Conservation (phyloP, 2,329 filamentous ascomycete genomes). For the Colletotrichum godetiae region DNA sequence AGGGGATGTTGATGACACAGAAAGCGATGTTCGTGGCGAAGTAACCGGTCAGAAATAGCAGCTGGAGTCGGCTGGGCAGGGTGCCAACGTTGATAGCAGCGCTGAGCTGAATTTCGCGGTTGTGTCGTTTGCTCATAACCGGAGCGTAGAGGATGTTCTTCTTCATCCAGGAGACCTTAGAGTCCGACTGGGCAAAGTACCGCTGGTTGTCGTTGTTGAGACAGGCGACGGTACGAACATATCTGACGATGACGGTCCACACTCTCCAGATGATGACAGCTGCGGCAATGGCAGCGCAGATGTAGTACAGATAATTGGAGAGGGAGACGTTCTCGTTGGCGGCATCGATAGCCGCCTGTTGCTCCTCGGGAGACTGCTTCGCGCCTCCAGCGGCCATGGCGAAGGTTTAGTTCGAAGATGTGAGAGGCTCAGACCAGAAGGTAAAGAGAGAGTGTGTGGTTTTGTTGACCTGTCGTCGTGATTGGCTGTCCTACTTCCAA, state of each 20-base stretch:
- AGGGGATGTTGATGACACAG: conserved; percentile 76
- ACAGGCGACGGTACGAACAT: conserved; percentile 79
- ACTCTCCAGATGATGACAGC: conserved; percentile 76
- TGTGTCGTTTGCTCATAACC: conserved; percentile 73
- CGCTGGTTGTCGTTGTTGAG: conserved; percentile 83
- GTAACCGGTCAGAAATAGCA: conserved; percentile 68
- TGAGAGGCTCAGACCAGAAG: neutral
- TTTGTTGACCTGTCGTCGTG: neutral
- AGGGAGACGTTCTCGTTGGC: conserved; percentile 64
- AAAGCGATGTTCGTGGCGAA: conserved; percentile 79
- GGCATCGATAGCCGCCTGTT: conserved; percentile 36
- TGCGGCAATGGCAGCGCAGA: conserved; percentile 72
- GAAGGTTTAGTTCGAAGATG: neutral
- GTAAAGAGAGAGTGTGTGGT: neutral
- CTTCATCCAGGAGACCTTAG: conserved; percentile 70
- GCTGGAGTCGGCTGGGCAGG: conserved; percentile 74
- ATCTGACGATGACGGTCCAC: conserved; percentile 68
- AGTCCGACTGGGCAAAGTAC: conserved; percentile 76
- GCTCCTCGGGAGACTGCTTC: conserved; percentile 42
- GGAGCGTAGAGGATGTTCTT: conserved; percentile 74
- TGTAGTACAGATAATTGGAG: conserved; percentile 69
- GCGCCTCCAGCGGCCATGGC: conserved; percentile 29
- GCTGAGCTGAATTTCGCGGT: conserved; percentile 73
- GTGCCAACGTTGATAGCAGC: conserved; percentile 71
- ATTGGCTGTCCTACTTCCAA: neutral